Evolutionary conservation across 1,284 basidiomycete genomes (phyloP), one percentile per base, ranked within the genome.

Genomic region (Malassezia equina): DNA sequence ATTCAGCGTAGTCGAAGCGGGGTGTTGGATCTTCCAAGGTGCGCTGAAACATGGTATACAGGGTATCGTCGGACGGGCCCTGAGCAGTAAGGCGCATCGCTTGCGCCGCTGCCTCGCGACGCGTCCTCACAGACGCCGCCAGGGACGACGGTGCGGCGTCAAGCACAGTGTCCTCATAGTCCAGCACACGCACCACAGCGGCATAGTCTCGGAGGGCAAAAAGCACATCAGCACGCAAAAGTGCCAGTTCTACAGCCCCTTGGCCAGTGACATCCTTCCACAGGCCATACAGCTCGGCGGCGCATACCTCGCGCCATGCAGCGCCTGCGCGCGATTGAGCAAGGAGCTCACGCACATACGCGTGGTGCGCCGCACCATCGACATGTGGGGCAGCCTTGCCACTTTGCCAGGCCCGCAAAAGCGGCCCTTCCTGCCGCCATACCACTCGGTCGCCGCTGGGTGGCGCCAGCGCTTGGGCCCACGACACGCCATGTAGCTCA

Each of bases 41-140:
- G 40, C 64, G 54, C 25, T 50, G 57, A 49, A 69, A 71, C 54
- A 69, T 66, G 40, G 29, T 50, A 56, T 60, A 53, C 12, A 68
- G 61, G 25, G 58, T 50, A 17, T 61, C 59, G 39, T 60, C 61
- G 3, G 52, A 59, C 5, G 62, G 66, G 23, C 66, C 66, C 1
- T 60, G 31, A 0, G 53, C 52, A 0, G 57, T 59, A 1, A 61
- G 46, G 23, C 59, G 54, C 32, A 61, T 43, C 1, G 62, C 61
- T 11, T 46, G 29, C 6, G 59, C 61, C 7, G 40, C 43, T 9
- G 59, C 42, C 29, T 50, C 56, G 39, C 62, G 60, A 8, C 43
- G 50, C 27, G 61, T 55, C 8, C 51, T 48, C 44, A 61, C 60
- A 8, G 55, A 48, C 3, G 61, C 63, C 29, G 8, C 49, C 55